A percentile compares a stretch with the other conserved stretches of the same genome.
phyloP scores from a whole-genome alignment of 208 protist genomes.

The Zelonia costaricensis region DNA sequence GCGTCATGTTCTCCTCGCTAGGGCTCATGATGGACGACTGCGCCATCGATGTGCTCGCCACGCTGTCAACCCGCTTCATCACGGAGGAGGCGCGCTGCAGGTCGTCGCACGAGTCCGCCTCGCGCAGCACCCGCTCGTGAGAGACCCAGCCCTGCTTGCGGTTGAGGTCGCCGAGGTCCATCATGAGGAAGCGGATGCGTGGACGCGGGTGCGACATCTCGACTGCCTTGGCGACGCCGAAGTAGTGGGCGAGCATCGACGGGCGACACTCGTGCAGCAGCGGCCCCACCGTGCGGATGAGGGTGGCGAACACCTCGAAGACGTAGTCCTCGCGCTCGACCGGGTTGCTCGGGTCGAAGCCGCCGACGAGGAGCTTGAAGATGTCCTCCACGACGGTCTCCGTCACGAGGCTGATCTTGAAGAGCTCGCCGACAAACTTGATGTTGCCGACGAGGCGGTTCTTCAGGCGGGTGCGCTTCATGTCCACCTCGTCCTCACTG shows the following conservation, averaged over 20 bases:
- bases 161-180: slow-evolving; percentile 72
- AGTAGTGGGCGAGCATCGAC: slow-evolving; percentile 40
- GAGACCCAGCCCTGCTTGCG: slow-evolving; percentile 52
- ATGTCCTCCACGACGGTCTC: slow-evolving; percentile 67
- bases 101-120: slow-evolving; percentile 37
- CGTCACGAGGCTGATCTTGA: slow-evolving; percentile 67
- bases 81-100: slow-evolving; percentile 16
- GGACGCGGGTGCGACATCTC: slow-evolving; percentile 60
- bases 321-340: slow-evolving; percentile 63
- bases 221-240: slow-evolving; percentile 63
- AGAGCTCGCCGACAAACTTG: slow-evolving; percentile 87
- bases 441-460: slow-evolving; percentile 82
- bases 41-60: slow-evolving; percentile 23
- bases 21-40: slow-evolving; percentile 34
- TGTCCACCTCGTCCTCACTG: slow-evolving; percentile 67
- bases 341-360: slow-evolving; percentile 51
- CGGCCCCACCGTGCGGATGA: slow-evolving; percentile 50
- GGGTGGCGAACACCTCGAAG: slow-evolving; percentile 77
- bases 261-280: slow-evolving; percentile 42
- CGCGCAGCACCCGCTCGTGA: slow-evolving; percentile 30
- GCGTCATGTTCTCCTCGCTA: slow-evolving; percentile 23
- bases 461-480: slow-evolving; percentile 70
- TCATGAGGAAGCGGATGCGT: slow-evolving; percentile 82
- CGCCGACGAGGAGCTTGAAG: slow-evolving; percentile 58
- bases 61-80: slow-evolving; percentile 35